Evolutionary conservation across 306 rosid species (phyloP).

Genomic region (Argentina anserina): DNA sequence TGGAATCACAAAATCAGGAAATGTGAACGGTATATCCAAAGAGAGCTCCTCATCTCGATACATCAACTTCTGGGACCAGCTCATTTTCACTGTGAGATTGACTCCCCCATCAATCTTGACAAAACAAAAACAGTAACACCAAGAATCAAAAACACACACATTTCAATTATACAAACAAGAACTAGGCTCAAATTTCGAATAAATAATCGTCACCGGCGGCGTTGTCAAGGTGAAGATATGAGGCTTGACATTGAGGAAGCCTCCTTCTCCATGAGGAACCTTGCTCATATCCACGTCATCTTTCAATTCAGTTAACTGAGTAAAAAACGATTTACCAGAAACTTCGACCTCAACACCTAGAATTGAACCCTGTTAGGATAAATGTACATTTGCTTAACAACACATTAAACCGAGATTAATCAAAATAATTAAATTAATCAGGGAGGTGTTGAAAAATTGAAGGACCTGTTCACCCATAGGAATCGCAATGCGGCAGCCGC

Average conservation of each 20-base stretch:
- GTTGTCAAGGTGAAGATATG: constrained; percentile 58
- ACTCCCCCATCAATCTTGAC: constrained; percentile 78
- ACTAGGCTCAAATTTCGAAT: no score
- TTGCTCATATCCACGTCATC: constrained; percentile 37
- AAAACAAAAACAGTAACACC: background rate
- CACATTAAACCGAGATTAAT: no score
- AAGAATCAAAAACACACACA: constrained; percentile 3
- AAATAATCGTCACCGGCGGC: constrained; percentile 58
- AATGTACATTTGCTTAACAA: constrained; percentile 51
- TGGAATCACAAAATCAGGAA: constrained; percentile 73
- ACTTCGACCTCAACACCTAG: constrained; percentile 77
- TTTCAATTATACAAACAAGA: background rate
- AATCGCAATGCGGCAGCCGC: constrained; percentile 68
- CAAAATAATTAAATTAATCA: no score
- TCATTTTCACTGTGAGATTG: constrained; percentile 58
- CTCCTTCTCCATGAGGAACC: constrained; percentile 34
- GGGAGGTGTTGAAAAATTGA: background rate
- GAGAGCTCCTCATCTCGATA: constrained; percentile 40
- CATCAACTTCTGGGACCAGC: constrained; percentile 76
- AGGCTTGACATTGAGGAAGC: constrained; percentile 44
- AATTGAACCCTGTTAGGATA: constrained; percentile 99
- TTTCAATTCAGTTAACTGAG: constrained; percentile 46
- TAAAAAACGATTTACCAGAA: constrained; percentile 50
- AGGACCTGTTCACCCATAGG: constrained; percentile 81
- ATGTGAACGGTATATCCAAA: constrained; percentile 66